A percentile compares a stretch with the other conserved stretches of the same genome.
Evolutionary conservation across 164 flowering plant genomes (phyloP).

Genomic region (Warburgia ugandensis): DNA sequence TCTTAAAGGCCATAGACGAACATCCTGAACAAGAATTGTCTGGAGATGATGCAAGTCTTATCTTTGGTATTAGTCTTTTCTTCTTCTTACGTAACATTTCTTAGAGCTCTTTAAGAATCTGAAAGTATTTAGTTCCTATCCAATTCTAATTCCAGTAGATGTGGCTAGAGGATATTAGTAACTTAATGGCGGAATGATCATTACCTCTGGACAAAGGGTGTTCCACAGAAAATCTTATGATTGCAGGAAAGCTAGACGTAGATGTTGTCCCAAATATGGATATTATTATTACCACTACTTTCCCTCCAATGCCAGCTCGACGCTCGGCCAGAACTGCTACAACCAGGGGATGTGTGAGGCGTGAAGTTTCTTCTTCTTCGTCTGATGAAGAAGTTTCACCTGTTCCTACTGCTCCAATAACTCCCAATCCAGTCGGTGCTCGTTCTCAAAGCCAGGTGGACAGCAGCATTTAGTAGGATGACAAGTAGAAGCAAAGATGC

Average conservation of each 20-base stretch:
- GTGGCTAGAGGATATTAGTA: neutral
- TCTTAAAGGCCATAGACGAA: conserved; percentile 46
- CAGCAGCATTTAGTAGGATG: conserved; percentile 72
- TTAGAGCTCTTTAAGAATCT: too few relatives aligned
- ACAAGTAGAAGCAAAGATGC: conserved; percentile 21
- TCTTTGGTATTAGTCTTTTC: conserved; percentile 46
- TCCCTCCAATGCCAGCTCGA: conserved; percentile 57
- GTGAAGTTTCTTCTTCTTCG: conserved; percentile 39
- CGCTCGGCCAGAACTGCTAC: conserved; percentile 36
- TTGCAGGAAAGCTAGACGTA: conserved; percentile 52
- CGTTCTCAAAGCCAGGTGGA: conserved; percentile 92
- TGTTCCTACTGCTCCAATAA: conserved; percentile 28
- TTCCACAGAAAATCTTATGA: too few relatives aligned
- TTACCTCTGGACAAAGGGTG: neutral
- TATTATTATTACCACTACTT: conserved; percentile 8
- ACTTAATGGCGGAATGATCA: too few relatives aligned
- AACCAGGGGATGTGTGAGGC: conserved; percentile 42
- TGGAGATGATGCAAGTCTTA: conserved; percentile 40
- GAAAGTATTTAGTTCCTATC: neutral
- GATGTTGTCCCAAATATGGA: conserved; percentile 34
- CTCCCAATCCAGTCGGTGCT: conserved; percentile 18
- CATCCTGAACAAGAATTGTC: conserved; percentile 50
- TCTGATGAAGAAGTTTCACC: conserved; percentile 27
- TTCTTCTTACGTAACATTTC: neutral
- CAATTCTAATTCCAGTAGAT: neutral